phyloP scores from a whole-genome alignment of 2,329 filamentous ascomycete genomes.

The Chaetomium olivaceum region DNA sequence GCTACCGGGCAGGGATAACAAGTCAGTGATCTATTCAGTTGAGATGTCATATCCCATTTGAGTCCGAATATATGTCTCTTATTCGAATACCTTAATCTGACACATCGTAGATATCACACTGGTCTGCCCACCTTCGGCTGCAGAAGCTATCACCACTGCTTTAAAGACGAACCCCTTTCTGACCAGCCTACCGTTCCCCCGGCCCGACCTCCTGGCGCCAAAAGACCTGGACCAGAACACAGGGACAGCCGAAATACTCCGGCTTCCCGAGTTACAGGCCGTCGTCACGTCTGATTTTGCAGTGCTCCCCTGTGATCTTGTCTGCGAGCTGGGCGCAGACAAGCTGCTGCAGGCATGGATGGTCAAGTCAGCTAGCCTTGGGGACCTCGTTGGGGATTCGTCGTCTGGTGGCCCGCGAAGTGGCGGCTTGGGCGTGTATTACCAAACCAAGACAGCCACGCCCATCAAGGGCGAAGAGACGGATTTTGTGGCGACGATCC shows the following conservation, averaged over 20 bases:
- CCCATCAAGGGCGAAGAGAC: constrained; percentile 87
- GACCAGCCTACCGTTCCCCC: constrained; percentile 70
- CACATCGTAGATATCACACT: constrained; percentile 58
- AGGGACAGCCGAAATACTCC: constrained; percentile 84
- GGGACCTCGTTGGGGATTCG: constrained; percentile 55
- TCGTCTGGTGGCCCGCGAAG: constrained; percentile 50
- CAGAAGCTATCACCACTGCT: constrained; percentile 66
- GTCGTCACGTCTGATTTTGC: constrained; percentile 83
- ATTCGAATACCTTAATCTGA: constrained; percentile 29
- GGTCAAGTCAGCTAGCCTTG: constrained; percentile 73
- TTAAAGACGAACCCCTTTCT: constrained; percentile 77
- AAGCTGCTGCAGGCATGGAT: constrained; percentile 89
- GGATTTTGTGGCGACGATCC: constrained; percentile 82
- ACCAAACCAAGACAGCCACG: constrained; percentile 75
- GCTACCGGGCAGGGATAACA: constrained; percentile 76
- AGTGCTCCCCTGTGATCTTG: constrained; percentile 86
- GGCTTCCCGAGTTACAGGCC: constrained; percentile 77
- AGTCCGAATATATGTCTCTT: neutral
- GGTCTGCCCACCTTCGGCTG: constrained; percentile 64
- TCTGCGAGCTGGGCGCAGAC: constrained; percentile 85
- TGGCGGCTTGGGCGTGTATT: constrained; percentile 87
- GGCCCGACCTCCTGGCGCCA: constrained; percentile 75
- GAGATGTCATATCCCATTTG: neutral
- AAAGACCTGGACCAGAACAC: constrained; percentile 76
- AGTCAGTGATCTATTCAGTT: constrained; percentile 44